A percentile compares a stretch with the other conserved stretches of the same genome.
Evolutionary conservation across 345 rosid genomes (phyloP).

Genomic region (Corchorus olitorius): DNA sequence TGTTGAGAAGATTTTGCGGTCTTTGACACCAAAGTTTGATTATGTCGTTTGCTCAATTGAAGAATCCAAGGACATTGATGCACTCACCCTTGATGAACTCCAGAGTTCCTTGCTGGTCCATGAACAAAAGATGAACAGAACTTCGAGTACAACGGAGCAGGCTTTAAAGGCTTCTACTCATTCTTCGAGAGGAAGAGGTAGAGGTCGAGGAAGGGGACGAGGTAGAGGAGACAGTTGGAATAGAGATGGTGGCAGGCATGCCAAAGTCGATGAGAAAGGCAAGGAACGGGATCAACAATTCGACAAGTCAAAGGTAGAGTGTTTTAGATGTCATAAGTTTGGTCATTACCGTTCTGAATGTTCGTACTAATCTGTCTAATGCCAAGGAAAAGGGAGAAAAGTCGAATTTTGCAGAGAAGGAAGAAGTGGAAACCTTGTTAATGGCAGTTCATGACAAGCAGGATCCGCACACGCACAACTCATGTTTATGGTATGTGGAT

Average conservation of each 20-base stretch:
- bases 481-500: background rate
- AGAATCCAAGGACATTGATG: constrained; percentile 16
- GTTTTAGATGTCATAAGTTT: constrained; percentile 10
- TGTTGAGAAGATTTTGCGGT: constrained; percentile 16
- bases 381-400: background rate
- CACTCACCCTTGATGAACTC: constrained; percentile 8
- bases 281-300: constrained; percentile 5
- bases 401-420: background rate
- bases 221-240: background rate
- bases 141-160: background rate
- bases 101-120: constrained; percentile 13
- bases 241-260: background rate
- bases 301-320: constrained; percentile 16
- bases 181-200: background rate
- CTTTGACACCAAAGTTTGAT: constrained; percentile 3
- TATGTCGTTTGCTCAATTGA: constrained; percentile 19
- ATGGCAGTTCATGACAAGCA: background rate
- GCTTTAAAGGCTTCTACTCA: constrained; percentile 8
- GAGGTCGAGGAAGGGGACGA: background rate
- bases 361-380: background rate
- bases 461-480: background rate
- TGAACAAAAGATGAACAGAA: background rate
- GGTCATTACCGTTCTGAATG: constrained; percentile 12
- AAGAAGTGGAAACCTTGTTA: background rate
- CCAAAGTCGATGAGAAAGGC: background rate